Conservation (phyloP, 1,284 basidiomycete species). For the Inonotus obliquus region DNA sequence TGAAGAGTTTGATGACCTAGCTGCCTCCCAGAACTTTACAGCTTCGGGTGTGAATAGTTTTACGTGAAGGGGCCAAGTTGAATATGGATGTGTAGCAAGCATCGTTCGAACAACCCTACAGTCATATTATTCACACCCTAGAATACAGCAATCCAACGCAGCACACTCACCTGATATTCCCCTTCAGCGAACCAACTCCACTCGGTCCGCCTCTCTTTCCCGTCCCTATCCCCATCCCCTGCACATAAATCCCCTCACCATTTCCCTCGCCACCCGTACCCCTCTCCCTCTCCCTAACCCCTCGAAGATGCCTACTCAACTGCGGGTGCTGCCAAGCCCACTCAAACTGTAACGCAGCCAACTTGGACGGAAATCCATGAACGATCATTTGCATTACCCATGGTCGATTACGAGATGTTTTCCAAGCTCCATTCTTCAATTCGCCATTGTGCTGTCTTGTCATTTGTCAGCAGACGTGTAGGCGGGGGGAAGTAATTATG, state of each 20-base stretch:
- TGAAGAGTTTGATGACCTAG: slow-evolving; percentile 12
- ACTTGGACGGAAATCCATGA: slow-evolving; percentile 81
- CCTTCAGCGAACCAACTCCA: slow-evolving; percentile 27
- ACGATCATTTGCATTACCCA: slow-evolving; percentile 93
- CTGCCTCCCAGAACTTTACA: slow-evolving; percentile 43
- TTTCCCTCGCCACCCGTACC: slow-evolving; percentile 25
- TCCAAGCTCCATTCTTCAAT: slow-evolving; percentile 69
- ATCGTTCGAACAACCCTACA: slow-evolving; percentile 46
- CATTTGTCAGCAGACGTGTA: background rate
- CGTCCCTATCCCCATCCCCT: background rate
- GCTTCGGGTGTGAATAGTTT: slow-evolving; percentile 66
- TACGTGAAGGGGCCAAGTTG: slow-evolving; percentile 60
- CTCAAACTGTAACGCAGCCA: slow-evolving; percentile 84
- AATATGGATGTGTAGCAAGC: slow-evolving; percentile 55
- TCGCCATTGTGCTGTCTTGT: slow-evolving; percentile 82
- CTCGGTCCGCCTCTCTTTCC: background rate
- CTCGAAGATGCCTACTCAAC: slow-evolving; percentile 17
- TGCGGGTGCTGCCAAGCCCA: slow-evolving; percentile 87
- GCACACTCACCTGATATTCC: slow-evolving; percentile 42
- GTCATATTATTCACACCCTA: background rate
- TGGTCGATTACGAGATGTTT: slow-evolving; percentile 67
- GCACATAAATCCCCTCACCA: slow-evolving; percentile 28
- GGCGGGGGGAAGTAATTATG: background rate
- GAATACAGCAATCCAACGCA: background rate
- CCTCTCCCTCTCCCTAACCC: background rate